Evolutionary conservation across 257 asterid species (phyloP).

Genomic region (Lithospermum erythrorhizon): DNA sequence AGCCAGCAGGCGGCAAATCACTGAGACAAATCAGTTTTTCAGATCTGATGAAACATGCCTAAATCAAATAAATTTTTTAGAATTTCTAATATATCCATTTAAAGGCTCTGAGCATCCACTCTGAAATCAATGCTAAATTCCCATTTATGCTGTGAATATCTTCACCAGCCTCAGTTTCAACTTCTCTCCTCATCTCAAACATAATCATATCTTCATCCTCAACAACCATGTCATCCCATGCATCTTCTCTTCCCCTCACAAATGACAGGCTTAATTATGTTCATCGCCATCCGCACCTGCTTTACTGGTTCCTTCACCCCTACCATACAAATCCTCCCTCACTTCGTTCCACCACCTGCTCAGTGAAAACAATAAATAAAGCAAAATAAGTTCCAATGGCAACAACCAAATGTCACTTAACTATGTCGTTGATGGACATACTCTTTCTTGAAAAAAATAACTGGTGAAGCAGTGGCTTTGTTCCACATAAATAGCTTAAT

Average conservation of each 20-base stretch:
- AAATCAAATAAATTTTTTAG: too few relatives aligned
- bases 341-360: conserved; percentile 56
- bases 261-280: conserved; percentile 4
- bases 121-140: conserved; percentile 50
- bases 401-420: too few relatives aligned
- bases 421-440: too few relatives aligned
- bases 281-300: conserved; percentile 1
- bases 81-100: conserved; percentile 28
- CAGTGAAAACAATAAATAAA: background rate
- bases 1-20: too few relatives aligned
- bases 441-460: too few relatives aligned
- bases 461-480: too few relatives aligned
- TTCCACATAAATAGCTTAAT: conserved; percentile 1
- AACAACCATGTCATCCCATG: conserved; percentile 6
- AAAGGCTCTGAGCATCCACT: conserved; percentile 66
- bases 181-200: conserved; percentile 31
- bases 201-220: conserved; percentile 14
- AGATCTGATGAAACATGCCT: background rate
- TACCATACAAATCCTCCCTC: conserved; percentile 19
- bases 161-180: conserved; percentile 22
- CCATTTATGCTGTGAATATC: conserved; percentile 10
- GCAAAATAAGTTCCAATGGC: background rate
- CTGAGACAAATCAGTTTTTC: too few relatives aligned
- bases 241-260: background rate
- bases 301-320: conserved; percentile 3